phyloP scores from a whole-genome alignment of 2,329 filamentous ascomycete genomes.

The Neophaeococcomyces aloes region DNA sequence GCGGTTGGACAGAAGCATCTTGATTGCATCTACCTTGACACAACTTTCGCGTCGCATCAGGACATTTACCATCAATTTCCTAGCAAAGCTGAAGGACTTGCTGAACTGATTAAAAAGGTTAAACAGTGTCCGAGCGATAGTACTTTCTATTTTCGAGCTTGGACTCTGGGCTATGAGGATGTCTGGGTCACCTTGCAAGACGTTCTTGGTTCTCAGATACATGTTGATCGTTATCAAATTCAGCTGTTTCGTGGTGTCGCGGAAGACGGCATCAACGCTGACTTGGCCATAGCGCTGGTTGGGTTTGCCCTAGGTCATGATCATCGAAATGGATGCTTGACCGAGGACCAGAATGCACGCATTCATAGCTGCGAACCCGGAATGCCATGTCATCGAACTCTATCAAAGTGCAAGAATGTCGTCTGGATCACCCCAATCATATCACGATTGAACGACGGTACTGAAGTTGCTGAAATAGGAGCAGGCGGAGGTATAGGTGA shows the following conservation, averaged over 20 bases:
- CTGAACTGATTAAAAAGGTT: conserved; percentile 62
- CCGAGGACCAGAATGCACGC: conserved; percentile 48
- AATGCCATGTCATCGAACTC: conserved; percentile 31
- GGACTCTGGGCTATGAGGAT: conserved; percentile 91
- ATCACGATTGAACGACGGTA: conserved; percentile 49
- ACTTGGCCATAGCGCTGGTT: conserved; percentile 57
- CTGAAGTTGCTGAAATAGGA: conserved; percentile 60
- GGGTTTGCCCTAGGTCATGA: conserved; percentile 68
- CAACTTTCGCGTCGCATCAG: conserved; percentile 56
- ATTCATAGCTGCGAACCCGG: conserved; percentile 82
- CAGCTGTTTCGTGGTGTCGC: conserved; percentile 58
- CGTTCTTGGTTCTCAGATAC: conserved; percentile 59
- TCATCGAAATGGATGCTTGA: conserved; percentile 60
- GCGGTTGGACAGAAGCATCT: conserved; percentile 54
- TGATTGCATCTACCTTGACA: conserved; percentile 81
- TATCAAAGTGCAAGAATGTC: conserved; percentile 40
- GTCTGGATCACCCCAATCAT: conserved; percentile 74
- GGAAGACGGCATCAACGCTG: conserved; percentile 33
- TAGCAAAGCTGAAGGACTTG: conserved; percentile 62
- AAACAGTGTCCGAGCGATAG: conserved; percentile 59
- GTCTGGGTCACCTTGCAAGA: conserved; percentile 76
- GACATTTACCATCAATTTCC: conserved; percentile 44
- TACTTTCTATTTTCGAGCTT: conserved; percentile 72
- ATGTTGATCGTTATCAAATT: conserved; percentile 73
- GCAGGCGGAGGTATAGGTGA: conserved; percentile 72